A percentile compares a stretch with the other conserved stretches of the same genome.
Evolutionary conservation across 192 early-diverging fungal genomes (phyloP).

Genomic region (Backusella tuberculispora): DNA sequence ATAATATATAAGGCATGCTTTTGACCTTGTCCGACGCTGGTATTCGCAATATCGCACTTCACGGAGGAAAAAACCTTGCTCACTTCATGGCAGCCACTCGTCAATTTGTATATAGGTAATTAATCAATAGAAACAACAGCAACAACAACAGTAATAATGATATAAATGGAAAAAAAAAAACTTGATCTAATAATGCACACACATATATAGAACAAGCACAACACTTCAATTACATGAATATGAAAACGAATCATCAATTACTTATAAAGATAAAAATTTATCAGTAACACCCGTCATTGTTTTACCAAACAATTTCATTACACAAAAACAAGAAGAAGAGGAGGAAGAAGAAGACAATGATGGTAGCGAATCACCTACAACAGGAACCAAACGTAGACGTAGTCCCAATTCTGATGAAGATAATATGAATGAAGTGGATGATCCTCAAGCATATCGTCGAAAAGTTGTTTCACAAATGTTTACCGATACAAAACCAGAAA

Average conservation of each 20-base stretch:
- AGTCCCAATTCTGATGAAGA: background rate
- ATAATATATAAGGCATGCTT: slow-evolving; percentile 70
- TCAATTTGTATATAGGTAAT: slow-evolving; percentile 73
- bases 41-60: slow-evolving; percentile 58
- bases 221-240: slow-evolving; percentile 21
- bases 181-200: background rate
- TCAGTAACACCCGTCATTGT: slow-evolving; percentile 21
- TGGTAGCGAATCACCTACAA: too few species aligned
- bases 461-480: slow-evolving; percentile 24
- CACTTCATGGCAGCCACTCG: slow-evolving; percentile 80
- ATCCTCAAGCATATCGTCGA: background rate
- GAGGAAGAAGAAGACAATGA: background rate
- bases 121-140: too few species aligned
- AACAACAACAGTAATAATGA: too few species aligned
- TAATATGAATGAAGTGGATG: background rate
- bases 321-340: background rate
- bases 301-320: background rate
- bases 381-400: background rate
- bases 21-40: slow-evolving; percentile 87
- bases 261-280: slow-evolving; percentile 3
- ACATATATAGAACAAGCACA: slow-evolving; percentile 20
- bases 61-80: slow-evolving; percentile 80
- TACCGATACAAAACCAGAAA: background rate
- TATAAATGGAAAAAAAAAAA: background rate
- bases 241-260: background rate